These are phyloP conservation scores for Melanopsichium pennsylvanicum DNA, from an alignment of 1,284 basidiomycete species.

Conservation along the genomic window DNA sequence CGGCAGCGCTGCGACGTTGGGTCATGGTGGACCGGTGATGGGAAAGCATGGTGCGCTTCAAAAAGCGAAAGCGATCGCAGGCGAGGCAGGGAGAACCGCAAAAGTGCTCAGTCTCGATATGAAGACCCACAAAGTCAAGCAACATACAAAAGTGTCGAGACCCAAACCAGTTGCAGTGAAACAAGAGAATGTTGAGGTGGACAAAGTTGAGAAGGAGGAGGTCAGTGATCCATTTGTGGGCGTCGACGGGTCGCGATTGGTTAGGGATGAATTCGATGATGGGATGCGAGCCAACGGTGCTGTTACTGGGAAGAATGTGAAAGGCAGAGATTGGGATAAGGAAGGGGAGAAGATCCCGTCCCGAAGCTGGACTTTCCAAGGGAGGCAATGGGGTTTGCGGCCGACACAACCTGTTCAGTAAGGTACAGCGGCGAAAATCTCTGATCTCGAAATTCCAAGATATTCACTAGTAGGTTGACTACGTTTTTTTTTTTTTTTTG, in stretches of 20 bases:
- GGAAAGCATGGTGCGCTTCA: conserved; percentile 43
- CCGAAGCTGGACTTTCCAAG: conserved; percentile 13
- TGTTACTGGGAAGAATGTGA: background rate
- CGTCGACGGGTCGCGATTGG: conserved; percentile 17
- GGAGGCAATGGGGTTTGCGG: too few relatives aligned
- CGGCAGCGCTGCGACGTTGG: too few relatives aligned
- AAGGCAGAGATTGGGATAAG: background rate
- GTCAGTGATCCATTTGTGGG: conserved; percentile 33
- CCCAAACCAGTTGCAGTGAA: background rate
- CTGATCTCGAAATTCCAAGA: too few relatives aligned
- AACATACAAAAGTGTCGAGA: conserved; percentile 14
- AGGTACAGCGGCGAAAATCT: too few relatives aligned
- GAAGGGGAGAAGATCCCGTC: conserved; percentile 6
- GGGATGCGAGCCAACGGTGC: background rate
- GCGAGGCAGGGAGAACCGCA: conserved; percentile 40
- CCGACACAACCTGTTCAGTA: conserved; percentile 4
- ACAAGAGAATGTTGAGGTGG: background rate
- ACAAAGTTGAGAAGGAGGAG: conserved; percentile 3
- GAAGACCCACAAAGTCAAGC: conserved; percentile 46
- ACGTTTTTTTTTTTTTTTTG: too few relatives aligned
- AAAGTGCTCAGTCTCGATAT: conserved; percentile 46
- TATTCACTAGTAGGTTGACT: too few relatives aligned
- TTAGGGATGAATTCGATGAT: conserved; percentile 28
- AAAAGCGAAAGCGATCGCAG: conserved; percentile 36
- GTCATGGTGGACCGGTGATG: conserved; percentile 10